phyloP scores from a whole-genome alignment of 2,329 filamentous ascomycete species.

The Aaosphaeria arxii region DNA sequence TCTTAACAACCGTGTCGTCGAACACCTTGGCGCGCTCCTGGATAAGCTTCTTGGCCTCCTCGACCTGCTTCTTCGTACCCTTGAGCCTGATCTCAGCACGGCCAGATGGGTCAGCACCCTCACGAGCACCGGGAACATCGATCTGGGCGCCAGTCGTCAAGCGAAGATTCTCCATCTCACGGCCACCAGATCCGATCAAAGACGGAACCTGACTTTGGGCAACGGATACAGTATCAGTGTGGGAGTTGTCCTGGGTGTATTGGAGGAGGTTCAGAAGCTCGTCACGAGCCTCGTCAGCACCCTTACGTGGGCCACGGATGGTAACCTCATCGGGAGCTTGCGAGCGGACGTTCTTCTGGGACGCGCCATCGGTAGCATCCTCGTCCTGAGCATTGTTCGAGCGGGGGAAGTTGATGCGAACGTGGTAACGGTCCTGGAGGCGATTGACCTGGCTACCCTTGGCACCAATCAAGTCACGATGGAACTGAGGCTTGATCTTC shows the following conservation, averaged over 20 bases:
- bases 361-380: conserved; percentile 64
- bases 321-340: conserved; percentile 87
- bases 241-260: conserved; percentile 85
- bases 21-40: conserved; percentile 84
- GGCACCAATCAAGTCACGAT: conserved; percentile 88
- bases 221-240: conserved; percentile 75
- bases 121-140: conserved; percentile 80
- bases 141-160: conserved; percentile 83
- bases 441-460: conserved; percentile 86
- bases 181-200: conserved; percentile 85
- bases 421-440: conserved; percentile 87
- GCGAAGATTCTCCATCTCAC: conserved; percentile 86
- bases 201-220: conserved; percentile 92
- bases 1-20: conserved; percentile 82
- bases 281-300: conserved; percentile 86
- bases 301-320: conserved; percentile 86
- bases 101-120: conserved; percentile 61
- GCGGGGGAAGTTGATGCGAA: conserved; percentile 94
- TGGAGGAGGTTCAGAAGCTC: conserved; percentile 87
- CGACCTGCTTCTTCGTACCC: conserved; percentile 87
- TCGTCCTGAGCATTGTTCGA: conserved; percentile 63
- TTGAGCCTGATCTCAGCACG: conserved; percentile 86
- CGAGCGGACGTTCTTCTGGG: conserved; percentile 59
- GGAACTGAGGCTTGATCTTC: conserved; percentile 91
- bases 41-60: conserved; percentile 85